Conservation (phyloP, 805 yeast species). For the Cyberlindnera japonica region DNA sequence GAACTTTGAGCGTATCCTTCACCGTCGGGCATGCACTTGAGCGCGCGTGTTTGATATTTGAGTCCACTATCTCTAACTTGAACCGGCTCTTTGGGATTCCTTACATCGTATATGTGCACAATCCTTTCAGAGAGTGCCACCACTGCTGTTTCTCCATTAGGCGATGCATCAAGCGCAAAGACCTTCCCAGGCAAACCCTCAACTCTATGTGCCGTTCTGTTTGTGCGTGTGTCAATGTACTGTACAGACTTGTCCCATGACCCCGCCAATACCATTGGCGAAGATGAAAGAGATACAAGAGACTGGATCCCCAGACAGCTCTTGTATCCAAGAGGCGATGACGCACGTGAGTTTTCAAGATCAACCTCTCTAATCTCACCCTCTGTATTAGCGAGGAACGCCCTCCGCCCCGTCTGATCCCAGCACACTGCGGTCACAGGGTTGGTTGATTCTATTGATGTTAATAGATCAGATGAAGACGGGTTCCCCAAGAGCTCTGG, state of each 20-base stretch:
- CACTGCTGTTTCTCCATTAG: conserved; percentile 35
- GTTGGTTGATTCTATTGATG: conserved; percentile 19
- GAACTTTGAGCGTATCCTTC: conserved; percentile 66
- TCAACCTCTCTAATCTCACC: conserved; percentile 54
- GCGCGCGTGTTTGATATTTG: conserved; percentile 57
- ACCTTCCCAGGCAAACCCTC: conserved; percentile 45
- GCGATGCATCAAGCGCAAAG: conserved; percentile 56
- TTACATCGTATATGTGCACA: conserved; percentile 55
- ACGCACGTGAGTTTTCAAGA: conserved; percentile 39
- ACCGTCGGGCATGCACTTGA: conserved; percentile 51
- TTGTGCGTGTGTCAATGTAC: conserved; percentile 11
- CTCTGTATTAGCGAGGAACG: conserved; percentile 49
- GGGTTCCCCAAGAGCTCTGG: conserved; percentile 25
- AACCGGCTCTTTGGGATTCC: conserved; percentile 42
- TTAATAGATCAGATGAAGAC: conserved; percentile 23
- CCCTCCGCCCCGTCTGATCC: conserved; percentile 22
- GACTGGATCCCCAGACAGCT: conserved; percentile 42
- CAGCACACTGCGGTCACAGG: conserved; percentile 24
- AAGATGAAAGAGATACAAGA: conserved; percentile 18
- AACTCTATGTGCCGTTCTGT: conserved; percentile 8
- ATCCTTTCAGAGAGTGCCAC: conserved; percentile 52
- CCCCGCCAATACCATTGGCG: conserved; percentile 43
- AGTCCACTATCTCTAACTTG: conserved; percentile 60
- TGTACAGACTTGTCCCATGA: conserved; percentile 49
- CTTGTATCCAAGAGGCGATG: conserved; percentile 23